A percentile compares a stretch with the other conserved stretches of the same genome.
phyloP scores from a whole-genome alignment of 169 alveolate species.

The Plasmodium yoelii region DNA sequence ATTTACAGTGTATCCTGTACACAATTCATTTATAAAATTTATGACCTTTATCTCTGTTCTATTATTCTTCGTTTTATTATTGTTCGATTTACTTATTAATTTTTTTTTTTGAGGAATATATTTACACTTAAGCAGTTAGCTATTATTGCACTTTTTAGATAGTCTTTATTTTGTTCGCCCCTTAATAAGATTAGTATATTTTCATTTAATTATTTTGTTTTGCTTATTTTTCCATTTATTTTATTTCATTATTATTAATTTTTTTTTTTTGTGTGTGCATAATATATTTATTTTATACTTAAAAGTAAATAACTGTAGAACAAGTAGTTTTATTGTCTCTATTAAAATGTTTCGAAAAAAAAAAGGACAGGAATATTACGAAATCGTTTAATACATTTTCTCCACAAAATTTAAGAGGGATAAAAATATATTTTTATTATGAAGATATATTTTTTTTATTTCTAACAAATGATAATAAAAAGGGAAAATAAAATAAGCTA shows the following conservation, averaged over 20 bases:
- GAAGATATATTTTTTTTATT: slow-evolving; percentile 12
- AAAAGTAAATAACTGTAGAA: not conserved
- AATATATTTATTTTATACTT: not conserved
- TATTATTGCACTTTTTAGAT: not conserved
- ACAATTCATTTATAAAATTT: slow-evolving; percentile 8
- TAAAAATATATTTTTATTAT: slow-evolving; percentile 4
- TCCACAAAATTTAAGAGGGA: not conserved
- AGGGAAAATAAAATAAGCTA: not conserved
- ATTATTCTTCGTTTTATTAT: slow-evolving; percentile 3
- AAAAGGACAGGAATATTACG: not conserved
- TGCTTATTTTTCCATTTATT: not conserved
- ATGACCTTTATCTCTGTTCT: not conserved
- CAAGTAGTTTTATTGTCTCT: slow-evolving; percentile 1
- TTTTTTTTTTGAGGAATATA: not conserved
- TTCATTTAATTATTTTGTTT: slow-evolving; percentile 9
- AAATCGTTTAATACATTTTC: not conserved
- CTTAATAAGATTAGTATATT: not conserved
- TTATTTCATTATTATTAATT: not conserved
- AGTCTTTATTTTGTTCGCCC: not conserved
- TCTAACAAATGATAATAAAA: slow-evolving; percentile 2
- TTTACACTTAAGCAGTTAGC: not conserved
- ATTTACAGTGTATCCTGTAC: slow-evolving; percentile 61
- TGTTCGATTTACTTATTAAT: not conserved
- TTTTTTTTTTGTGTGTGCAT: not conserved
- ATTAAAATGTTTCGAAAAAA: slow-evolving; percentile 7